Evolutionary conservation across 257 asterid species (phyloP), one percentile per base, ranked within the genome.

Genomic region (Lavandula angustifolia): DNA sequence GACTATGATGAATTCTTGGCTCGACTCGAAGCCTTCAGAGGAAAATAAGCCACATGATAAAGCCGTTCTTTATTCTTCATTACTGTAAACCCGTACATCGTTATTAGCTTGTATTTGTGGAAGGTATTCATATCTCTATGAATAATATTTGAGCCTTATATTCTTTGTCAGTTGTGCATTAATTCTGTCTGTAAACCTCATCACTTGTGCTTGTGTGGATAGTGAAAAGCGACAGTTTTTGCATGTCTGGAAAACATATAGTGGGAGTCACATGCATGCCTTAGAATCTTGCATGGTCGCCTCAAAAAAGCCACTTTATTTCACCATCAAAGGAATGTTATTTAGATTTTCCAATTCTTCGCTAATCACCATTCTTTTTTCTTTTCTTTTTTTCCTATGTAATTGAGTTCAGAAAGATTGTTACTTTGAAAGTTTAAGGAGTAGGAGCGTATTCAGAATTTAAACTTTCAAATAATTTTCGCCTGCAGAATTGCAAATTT

Each of bases 1-100:
- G 94, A 91, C 8, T 91, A 86, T 7, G 96, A 88, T 34, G 95
- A 91, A 66, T 83, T 91, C 54, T 78, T 84, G 27, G 95, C 98
- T 14, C 72, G 87, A 34, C 73, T 91, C n/a, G 89, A 87, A 1
- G 80, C 82, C 31, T 65, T 71, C 14, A 80, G 82, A 46, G 76
- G 75, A 27, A 76, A 77, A 1, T 50, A 53, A 67, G 35, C 31
- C 1, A 22, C 27, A 22, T 22, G 27, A 22, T 22, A 63, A 42
- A 42, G 1, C 13, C 52, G 65, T 34, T 22, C 27, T 22, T 22
- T 22, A 22, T 22, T 22, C 27, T 22, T 55, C 34, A 33, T 38
- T 62, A 68, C 59, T 71, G 64, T 57, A 46, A 37, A 67, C 11
- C 32, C 64, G 57, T 56, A 29, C n/a, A 42, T 42, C 53, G 47